phyloP scores from a whole-genome alignment of 2,329 filamentous ascomycete species.

The Dothidotthia symphoricarpi region DNA sequence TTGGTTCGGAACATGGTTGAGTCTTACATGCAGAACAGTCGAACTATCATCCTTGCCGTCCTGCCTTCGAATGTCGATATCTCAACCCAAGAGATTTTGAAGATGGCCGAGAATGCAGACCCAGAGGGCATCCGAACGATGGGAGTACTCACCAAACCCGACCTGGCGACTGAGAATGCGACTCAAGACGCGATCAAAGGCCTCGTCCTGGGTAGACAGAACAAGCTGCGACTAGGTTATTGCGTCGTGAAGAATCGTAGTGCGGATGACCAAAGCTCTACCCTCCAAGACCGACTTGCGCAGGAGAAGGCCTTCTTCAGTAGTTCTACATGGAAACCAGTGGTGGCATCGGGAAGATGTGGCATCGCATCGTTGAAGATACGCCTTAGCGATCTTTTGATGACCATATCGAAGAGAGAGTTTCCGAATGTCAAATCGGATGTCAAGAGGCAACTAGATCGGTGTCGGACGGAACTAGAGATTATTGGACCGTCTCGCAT shows the following conservation, averaged over 20 bases:
- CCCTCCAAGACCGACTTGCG: too few species aligned
- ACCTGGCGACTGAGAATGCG: constrained; percentile 29
- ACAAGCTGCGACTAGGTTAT: constrained; percentile 32
- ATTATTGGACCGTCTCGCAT: too few species aligned
- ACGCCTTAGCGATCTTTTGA: too few species aligned
- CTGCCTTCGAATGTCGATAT: constrained; percentile 40
- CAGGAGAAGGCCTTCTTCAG: too few species aligned
- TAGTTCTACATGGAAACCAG: too few species aligned
- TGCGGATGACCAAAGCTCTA: too few species aligned
- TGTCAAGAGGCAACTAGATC: too few species aligned
- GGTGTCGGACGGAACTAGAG: too few species aligned
- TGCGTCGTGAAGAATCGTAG: constrained; percentile 34
- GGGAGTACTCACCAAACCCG: constrained; percentile 42
- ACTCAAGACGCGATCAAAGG: constrained; percentile 24
- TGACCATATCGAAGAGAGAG: too few species aligned
- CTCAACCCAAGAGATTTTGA: constrained; percentile 49
- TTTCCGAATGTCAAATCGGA: too few species aligned
- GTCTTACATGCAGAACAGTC: constrained; percentile 16
- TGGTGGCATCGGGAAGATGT: too few species aligned
- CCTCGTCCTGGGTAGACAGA: constrained; percentile 21
- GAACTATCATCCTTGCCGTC: constrained; percentile 22
- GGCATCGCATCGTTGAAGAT: too few species aligned
- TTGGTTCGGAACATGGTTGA: constrained; percentile 18
- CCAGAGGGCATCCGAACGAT: constrained; percentile 32
- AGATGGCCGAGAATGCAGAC: constrained; percentile 41